Conservation (phyloP, 371 early-diverging fungal genomes). For the Lichtheimia corymbifera region DNA sequence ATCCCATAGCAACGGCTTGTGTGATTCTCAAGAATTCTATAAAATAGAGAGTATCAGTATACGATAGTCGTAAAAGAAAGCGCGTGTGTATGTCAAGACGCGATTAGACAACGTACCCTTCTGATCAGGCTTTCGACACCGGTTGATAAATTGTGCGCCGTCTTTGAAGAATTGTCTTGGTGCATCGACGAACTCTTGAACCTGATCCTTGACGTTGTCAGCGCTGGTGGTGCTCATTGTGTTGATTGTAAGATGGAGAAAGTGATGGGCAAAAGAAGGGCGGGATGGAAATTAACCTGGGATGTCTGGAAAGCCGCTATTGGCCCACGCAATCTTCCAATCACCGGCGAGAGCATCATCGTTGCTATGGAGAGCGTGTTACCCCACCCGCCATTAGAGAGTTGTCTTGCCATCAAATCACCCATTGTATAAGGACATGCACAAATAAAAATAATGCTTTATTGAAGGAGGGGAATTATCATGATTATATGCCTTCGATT, state of each 20-base stretch:
- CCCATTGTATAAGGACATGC: too few relatives aligned
- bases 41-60: not conserved
- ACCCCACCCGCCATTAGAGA: too few relatives aligned
- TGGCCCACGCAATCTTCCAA: too few relatives aligned
- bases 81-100: too few relatives aligned
- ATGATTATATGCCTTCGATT: slow-evolving; percentile 2
- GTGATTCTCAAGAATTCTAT: slow-evolving; percentile 93
- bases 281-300: not conserved
- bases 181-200: slow-evolving; percentile 72
- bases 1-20: slow-evolving; percentile 94
- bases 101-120: slow-evolving; percentile 62
- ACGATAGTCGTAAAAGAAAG: too few relatives aligned
- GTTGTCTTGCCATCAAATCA: too few relatives aligned
- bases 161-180: slow-evolving; percentile 93
- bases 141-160: slow-evolving; percentile 84
- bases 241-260: not conserved
- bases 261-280: not conserved
- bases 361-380: too few relatives aligned
- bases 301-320: too few relatives aligned
- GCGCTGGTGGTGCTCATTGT: slow-evolving; percentile 13
- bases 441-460: too few relatives aligned
- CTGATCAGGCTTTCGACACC: slow-evolving; percentile 96
- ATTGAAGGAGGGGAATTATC: not conserved
- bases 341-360: too few relatives aligned
- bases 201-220: slow-evolving; percentile 44